Percentiles rank a stretch among this genome's conserved stretches.
Conservation (phyloP, 352 stramenopile species). For the Peronospora farinosa region DNA sequence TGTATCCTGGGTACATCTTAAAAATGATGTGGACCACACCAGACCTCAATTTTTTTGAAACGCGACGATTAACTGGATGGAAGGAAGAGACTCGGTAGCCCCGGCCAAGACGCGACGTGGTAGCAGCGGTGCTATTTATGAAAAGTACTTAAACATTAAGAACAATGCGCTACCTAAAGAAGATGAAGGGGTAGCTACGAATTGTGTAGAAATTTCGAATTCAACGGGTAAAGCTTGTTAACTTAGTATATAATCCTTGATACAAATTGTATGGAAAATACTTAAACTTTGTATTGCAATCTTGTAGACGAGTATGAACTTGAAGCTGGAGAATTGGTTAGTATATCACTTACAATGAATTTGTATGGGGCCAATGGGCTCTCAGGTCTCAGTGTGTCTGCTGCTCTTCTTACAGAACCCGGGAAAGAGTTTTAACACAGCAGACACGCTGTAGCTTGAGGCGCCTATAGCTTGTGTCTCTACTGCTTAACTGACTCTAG, state of each 20-base stretch:
- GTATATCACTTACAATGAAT: conserved; percentile 29
- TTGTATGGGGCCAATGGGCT: conserved; percentile 22
- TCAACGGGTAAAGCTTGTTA: conserved; percentile 34
- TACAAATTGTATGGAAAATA: conserved; percentile 1
- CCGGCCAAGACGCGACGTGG: conserved; percentile 22
- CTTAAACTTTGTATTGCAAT: neutral
- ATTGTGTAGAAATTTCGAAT: conserved; percentile 42
- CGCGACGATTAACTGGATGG: conserved; percentile 14
- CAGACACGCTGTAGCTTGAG: conserved; percentile 18
- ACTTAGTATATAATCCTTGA: neutral
- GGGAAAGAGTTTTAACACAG: conserved; percentile 13
- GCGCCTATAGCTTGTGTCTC: conserved; percentile 11
- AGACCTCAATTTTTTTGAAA: conserved; percentile 8
- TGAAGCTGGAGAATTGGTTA: conserved; percentile 53
- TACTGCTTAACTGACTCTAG: conserved; percentile 24
- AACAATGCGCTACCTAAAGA: conserved; percentile 16
- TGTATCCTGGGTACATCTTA: neutral
- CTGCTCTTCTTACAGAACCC: conserved; percentile 19
- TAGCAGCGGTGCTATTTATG: conserved; percentile 27
- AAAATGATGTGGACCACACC: conserved; percentile 12
- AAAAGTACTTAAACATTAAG: conserved; percentile 54
- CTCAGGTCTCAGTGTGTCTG: conserved; percentile 20
- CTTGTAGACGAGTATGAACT: conserved; percentile 42
- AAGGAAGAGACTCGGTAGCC: conserved; percentile 18
- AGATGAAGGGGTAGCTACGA: conserved; percentile 3